These are phyloP conservation scores for Sclerotinia trifoliorum DNA, from an alignment of 2,329 filamentous ascomycete species.

Conservation along the genomic window DNA sequence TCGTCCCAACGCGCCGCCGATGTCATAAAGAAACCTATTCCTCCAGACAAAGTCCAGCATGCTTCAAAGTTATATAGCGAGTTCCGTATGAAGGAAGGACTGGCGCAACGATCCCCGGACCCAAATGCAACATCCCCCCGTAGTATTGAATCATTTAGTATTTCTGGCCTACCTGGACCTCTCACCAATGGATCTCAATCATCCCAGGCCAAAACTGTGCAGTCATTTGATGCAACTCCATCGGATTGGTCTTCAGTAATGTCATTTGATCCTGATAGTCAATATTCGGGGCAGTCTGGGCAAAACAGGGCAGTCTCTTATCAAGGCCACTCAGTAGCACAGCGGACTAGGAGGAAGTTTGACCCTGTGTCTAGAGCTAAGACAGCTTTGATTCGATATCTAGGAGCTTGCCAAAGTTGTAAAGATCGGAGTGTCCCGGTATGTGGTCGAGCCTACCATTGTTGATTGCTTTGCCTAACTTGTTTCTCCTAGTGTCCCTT, in stretches of 20 bases:
- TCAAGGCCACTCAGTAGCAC: conserved; percentile 32
- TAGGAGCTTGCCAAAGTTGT: conserved; percentile 35
- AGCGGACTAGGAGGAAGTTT: conserved; percentile 31
- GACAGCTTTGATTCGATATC: conserved; percentile 35
- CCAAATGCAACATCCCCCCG: conserved; percentile 22
- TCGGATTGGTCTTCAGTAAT: conserved; percentile 37
- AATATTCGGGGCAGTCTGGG: conserved; percentile 23
- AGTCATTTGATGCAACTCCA: conserved; percentile 23
- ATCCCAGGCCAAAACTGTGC: conserved; percentile 27
- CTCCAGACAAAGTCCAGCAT: conserved; percentile 29
- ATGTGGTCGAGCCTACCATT: conserved; percentile 19
- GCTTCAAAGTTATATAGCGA: conserved; percentile 32
- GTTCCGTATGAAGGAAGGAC: conserved; percentile 29
- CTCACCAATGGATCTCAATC: conserved; percentile 29
- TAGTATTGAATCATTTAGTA: conserved; percentile 25
- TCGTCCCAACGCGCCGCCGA: background rate
- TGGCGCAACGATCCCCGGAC: conserved; percentile 28
- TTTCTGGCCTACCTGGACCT: conserved; percentile 26
- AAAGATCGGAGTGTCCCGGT: conserved; percentile 28
- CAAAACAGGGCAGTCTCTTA: conserved; percentile 28
- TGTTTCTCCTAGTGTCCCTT: conserved; percentile 33
- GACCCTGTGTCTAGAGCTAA: conserved; percentile 31
- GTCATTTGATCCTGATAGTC: conserved; percentile 33
- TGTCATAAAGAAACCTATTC: conserved; percentile 28
- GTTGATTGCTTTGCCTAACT: conserved; percentile 17